These are phyloP conservation scores for Juglanconis oblonga DNA, from an alignment of 2,329 filamentous ascomycete species.

Conservation along the genomic window DNA sequence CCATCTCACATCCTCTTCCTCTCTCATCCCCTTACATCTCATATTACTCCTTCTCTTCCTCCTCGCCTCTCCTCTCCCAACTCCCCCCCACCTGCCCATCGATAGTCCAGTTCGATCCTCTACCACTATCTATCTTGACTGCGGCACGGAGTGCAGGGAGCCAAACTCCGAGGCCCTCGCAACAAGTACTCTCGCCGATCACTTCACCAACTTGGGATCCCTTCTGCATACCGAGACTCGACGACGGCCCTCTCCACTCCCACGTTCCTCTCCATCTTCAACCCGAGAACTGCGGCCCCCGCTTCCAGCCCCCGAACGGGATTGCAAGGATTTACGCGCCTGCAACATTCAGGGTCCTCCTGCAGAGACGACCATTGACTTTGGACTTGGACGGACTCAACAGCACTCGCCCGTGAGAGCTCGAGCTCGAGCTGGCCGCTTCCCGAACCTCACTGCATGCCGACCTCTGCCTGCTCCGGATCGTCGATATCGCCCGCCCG, in stretches of 20 bases:
- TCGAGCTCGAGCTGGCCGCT: neutral
- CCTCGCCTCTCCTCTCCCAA: too few species aligned
- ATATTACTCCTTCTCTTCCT: too few species aligned
- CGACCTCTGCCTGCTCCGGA: conserved; percentile 9
- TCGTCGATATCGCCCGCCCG: conserved; percentile 11
- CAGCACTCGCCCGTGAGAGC: neutral
- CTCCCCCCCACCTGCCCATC: too few species aligned
- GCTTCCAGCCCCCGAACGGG: conserved; percentile 17
- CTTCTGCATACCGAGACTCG: neutral
- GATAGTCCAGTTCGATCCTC: too few species aligned
- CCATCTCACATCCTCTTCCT: too few species aligned
- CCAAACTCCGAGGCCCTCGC: neutral
- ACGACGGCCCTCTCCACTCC: conserved; percentile 3
- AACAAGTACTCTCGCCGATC: conserved; percentile 1
- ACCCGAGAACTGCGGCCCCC: neutral
- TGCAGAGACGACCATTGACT: conserved; percentile 2
- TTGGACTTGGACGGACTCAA: neutral
- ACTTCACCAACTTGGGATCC: conserved; percentile 2
- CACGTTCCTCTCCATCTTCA: conserved; percentile 1
- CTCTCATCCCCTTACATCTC: too few species aligned
- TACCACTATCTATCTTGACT: too few species aligned
- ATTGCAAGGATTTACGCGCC: conserved; percentile 17
- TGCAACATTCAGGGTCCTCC: conserved; percentile 11
- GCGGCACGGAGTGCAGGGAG: neutral
- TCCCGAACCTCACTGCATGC: conserved; percentile 11